A percentile compares a stretch with the other conserved stretches of the same genome.
phyloP scores from a whole-genome alignment of 805 yeast species.

The Saturnispora hagleri region DNA sequence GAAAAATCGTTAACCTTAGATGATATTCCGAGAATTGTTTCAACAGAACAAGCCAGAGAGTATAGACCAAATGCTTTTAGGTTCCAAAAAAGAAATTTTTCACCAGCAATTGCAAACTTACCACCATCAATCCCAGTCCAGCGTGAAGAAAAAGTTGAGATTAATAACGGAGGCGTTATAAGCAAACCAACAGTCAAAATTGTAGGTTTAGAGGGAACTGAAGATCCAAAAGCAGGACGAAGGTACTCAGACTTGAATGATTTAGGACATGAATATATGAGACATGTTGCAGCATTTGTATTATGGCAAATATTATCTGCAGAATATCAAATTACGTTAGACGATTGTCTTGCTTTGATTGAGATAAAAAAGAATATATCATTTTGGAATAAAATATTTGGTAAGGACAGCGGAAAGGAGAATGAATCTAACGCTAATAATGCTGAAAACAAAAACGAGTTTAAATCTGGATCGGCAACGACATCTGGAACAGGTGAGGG shows the following conservation, averaged over 20 bases:
- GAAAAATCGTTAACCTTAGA: slow-evolving; percentile 86
- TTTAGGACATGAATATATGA: slow-evolving; percentile 47
- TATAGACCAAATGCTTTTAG: slow-evolving; percentile 87
- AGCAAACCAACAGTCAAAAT: background rate
- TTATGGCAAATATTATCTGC: slow-evolving; percentile 28
- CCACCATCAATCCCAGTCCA: slow-evolving; percentile 26
- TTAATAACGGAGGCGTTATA: background rate
- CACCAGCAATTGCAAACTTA: slow-evolving; percentile 29
- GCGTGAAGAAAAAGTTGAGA: background rate
- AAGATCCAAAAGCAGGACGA: background rate
- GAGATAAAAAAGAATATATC: slow-evolving; percentile 35
- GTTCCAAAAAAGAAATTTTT: slow-evolving; percentile 46
- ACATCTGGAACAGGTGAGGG: slow-evolving; percentile 20
- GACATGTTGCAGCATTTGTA: slow-evolving; percentile 52
- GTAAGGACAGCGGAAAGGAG: slow-evolving; percentile 4
- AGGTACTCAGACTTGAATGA: slow-evolving; percentile 55
- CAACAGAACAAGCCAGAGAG: slow-evolving; percentile 93
- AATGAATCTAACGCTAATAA: background rate
- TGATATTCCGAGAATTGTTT: slow-evolving; percentile 94
- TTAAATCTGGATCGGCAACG: slow-evolving; percentile 15
- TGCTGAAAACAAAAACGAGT: slow-evolving; percentile 9
- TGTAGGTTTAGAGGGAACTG: background rate
- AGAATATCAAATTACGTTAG: slow-evolving; percentile 23
- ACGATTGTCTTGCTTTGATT: slow-evolving; percentile 34
- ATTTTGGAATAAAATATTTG: slow-evolving; percentile 45